Evolutionary conservation across 2,329 filamentous ascomycete genomes (phyloP).

Genomic region (Xylariaceae sp.): DNA sequence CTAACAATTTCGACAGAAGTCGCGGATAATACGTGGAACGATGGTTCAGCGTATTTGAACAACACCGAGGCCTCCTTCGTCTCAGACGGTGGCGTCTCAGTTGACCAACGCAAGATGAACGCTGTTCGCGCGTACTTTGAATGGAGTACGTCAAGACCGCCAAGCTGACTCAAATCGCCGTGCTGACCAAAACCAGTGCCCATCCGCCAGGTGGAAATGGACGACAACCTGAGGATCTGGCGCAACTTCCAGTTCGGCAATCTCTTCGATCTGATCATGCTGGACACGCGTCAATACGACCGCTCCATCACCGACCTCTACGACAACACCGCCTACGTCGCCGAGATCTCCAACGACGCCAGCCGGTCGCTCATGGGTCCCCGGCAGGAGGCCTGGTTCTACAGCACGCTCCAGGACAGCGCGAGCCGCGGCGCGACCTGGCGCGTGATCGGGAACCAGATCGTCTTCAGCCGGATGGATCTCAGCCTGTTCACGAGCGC

Average conservation of each 20-base stretch:
- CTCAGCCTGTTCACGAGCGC: constrained; percentile 22
- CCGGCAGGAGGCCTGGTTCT: constrained; percentile 72
- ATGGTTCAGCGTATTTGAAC: constrained; percentile 55
- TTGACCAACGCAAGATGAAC: constrained; percentile 69
- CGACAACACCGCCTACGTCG: constrained; percentile 59
- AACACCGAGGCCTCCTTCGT: constrained; percentile 65
- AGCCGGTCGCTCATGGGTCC: constrained; percentile 67
- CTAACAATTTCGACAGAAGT: constrained; percentile 37
- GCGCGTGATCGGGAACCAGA: constrained; percentile 68
- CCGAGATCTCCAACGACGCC: constrained; percentile 51
- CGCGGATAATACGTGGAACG: constrained; percentile 60
- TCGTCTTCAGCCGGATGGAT: constrained; percentile 51
- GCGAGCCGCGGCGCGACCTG: constrained; percentile 60
- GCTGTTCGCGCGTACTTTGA: constrained; percentile 68
- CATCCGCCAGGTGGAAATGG: constrained; percentile 58
- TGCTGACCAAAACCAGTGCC: constrained; percentile 31
- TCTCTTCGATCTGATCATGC: constrained; percentile 62
- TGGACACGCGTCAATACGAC: constrained; percentile 66
- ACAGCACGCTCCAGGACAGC: constrained; percentile 51
- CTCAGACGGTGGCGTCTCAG: constrained; percentile 54
- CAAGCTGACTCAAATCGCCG: constrained; percentile 16
- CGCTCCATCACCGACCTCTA: constrained; percentile 59
- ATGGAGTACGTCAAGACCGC: constrained; percentile 46
- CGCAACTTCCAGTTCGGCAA: constrained; percentile 61
- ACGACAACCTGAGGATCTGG: constrained; percentile 67